These are phyloP conservation scores for Diutina siamensis DNA, from an alignment of 1,139 yeast genomes.

Conservation along the genomic window DNA sequence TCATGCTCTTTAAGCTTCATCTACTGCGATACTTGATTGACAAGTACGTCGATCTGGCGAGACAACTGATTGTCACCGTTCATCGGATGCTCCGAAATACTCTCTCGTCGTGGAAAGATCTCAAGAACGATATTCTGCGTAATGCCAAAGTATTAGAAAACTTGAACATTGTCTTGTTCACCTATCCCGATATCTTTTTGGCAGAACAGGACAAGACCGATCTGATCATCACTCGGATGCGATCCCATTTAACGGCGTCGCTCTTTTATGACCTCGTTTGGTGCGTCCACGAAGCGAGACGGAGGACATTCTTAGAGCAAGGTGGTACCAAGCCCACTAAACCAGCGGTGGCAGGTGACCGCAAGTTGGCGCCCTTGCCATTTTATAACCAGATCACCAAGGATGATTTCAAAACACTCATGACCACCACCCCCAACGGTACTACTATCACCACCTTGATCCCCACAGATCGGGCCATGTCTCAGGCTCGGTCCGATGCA, in stretches of 20 bases:
- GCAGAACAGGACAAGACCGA: conserved; percentile 25
- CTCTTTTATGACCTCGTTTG: conserved; percentile 85
- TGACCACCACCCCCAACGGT: conserved; percentile 85
- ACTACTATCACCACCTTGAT: conserved; percentile 83
- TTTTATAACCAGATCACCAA: conserved; percentile 87
- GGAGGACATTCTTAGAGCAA: conserved; percentile 41
- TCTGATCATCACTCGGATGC: conserved; percentile 77
- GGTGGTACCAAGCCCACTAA: conserved; percentile 13
- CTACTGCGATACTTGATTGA: conserved; percentile 67
- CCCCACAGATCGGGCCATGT: conserved; percentile 72
- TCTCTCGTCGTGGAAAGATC: conserved; percentile 82
- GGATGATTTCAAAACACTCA: conserved; percentile 77
- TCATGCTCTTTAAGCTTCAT: conserved; percentile 71
- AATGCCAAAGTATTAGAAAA: conserved; percentile 91
- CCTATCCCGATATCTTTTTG: conserved; percentile 73
- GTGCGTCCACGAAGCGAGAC: conserved; percentile 90
- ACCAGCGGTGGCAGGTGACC: conserved; percentile 4
- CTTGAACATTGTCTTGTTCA: conserved; percentile 73
- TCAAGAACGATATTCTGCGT: conserved; percentile 82
- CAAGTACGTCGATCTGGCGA: conserved; percentile 73
- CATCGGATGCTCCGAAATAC: conserved; percentile 82
- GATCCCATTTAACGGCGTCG: conserved; percentile 87
- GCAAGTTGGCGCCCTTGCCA: conserved; percentile 50
- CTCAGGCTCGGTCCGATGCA: conserved; percentile 36
- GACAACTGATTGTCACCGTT: conserved; percentile 89